Evolutionary conservation across 352 stramenopile species (phyloP), one percentile per base, ranked within the genome.

Genomic region (Thraustotheca clavata): DNA sequence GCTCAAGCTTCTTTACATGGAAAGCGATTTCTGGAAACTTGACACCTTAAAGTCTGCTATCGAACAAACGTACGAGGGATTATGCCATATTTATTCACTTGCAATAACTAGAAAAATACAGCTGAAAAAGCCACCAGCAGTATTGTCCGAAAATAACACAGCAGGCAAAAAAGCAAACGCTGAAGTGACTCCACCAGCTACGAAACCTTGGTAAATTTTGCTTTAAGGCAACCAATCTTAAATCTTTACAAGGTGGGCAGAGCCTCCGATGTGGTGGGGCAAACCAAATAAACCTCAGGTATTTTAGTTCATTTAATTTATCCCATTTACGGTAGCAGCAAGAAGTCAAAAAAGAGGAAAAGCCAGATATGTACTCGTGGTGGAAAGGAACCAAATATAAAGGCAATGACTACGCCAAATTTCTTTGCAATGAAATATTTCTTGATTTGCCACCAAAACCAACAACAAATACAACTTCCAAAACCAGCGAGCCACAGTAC

Each of bases 21-120:
- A 91, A 67, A 84, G 77, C 63, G 83, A 89, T 49, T 94, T 89
- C 70, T 94, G 80, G 82, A 87, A 83, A 50, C 76, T 94, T 22
- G 77, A 86, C 43, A 86, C 84, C 47, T 62, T 94, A 7, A 77
- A 82, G 38, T 80, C 80, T 31, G 82, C 80, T 1, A 91, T 94
- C 46, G 84, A 91, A 67, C 62, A 75, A 31, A 80, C 79, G 63
- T 90, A 89, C 61, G 73, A 82, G 69, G 72, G n/a, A 41, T 65
- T 3, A 27, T 36, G 27, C 62, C 73, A 16, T 12, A 5, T 7
- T 57, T 8, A 39, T 57, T 5, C 8, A 57, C 20, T 39, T 57
- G 36, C 5, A 62, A n/a, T 26, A 7, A n/a, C 40, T 55, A 65
- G 57, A 6, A 65, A 65, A 39, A 65, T 65, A 34, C 57, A 65